Percentiles rank a stretch among this genome's conserved stretches.
Conservation (phyloP, 2,329 filamentous ascomycete species). For the Fusarium torulosum region DNA sequence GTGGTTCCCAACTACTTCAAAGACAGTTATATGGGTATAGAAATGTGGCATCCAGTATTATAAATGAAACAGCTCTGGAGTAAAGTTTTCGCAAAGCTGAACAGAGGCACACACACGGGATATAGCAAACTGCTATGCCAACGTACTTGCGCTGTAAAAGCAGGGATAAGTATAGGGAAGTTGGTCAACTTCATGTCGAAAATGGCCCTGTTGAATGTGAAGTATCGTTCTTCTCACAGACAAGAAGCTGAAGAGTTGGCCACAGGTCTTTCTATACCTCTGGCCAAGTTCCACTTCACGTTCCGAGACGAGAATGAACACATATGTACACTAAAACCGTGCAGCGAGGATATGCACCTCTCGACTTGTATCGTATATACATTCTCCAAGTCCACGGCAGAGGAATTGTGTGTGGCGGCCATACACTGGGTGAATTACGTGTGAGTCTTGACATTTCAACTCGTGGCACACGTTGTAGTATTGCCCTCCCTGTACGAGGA, state of each 20-base stretch:
- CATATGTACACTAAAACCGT: not conserved
- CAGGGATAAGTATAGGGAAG: constrained; percentile 55
- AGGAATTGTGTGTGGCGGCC: not conserved
- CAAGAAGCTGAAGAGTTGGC: not conserved
- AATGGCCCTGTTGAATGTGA: constrained; percentile 1
- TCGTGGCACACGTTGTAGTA: constrained; percentile 11
- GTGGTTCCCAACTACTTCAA: not conserved
- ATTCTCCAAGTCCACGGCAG: constrained; percentile 13
- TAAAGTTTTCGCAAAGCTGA: not conserved
- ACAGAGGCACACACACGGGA: not conserved
- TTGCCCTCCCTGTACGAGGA: constrained; percentile 8
- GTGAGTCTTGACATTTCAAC: constrained; percentile 8
- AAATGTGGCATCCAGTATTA: not conserved
- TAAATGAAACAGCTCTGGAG: not conserved
- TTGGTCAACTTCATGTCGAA: constrained; percentile 50
- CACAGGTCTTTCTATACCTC: constrained; percentile 14
- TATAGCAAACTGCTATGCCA: not conserved
- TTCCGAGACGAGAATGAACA: not conserved
- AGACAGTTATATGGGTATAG: not conserved
- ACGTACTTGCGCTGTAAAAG: constrained; percentile 55
- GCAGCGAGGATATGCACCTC: not conserved
- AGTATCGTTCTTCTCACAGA: constrained; percentile 26
- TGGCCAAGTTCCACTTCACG: not conserved
- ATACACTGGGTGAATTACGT: constrained; percentile 6
- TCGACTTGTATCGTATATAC: constrained; percentile 32